Percentiles rank a stretch among this genome's conserved stretches.
Evolutionary conservation across 2,329 filamentous ascomycete genomes (phyloP).

Genomic region (Magnaporthiopsis rhizophila): DNA sequence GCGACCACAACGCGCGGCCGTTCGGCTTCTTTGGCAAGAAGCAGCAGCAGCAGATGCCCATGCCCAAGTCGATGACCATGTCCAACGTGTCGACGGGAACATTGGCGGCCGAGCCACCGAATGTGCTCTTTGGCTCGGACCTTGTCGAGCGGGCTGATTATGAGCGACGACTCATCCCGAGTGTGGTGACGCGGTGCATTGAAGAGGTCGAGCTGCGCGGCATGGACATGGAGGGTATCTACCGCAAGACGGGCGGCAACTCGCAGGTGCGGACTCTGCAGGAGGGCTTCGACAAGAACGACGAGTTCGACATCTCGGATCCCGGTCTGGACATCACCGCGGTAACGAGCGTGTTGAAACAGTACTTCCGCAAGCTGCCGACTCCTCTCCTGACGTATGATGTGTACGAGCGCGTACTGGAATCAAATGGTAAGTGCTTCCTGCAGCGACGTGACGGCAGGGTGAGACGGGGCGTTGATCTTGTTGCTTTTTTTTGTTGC

Average conservation of each 20-base stretch:
- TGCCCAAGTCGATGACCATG: constrained; percentile 43
- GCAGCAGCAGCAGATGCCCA: constrained; percentile 29
- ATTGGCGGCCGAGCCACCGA: constrained; percentile 40
- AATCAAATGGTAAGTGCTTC: constrained; percentile 58
- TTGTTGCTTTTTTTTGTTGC: constrained; percentile 6
- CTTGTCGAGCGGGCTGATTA: constrained; percentile 77
- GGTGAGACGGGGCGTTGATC: not conserved
- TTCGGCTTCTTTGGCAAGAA: constrained; percentile 66
- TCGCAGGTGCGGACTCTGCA: constrained; percentile 86
- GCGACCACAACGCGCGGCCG: constrained; percentile 31
- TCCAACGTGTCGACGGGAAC: constrained; percentile 29
- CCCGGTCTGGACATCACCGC: constrained; percentile 91
- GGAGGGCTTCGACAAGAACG: constrained; percentile 79
- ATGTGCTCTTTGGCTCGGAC: constrained; percentile 78
- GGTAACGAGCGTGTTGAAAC: constrained; percentile 90
- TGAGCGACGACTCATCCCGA: constrained; percentile 82
- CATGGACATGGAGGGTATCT: constrained; percentile 97
- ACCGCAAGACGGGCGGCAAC: constrained; percentile 91
- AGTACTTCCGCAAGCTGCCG: constrained; percentile 93
- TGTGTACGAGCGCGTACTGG: constrained; percentile 81
- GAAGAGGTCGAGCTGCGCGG: constrained; percentile 93
- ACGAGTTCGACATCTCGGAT: constrained; percentile 88
- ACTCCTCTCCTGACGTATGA: constrained; percentile 85
- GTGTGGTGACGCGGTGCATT: constrained; percentile 86
- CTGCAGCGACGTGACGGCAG: not conserved